Conservation (phyloP, 2,329 filamentous ascomycete genomes). For the Fusarium albidum region DNA sequence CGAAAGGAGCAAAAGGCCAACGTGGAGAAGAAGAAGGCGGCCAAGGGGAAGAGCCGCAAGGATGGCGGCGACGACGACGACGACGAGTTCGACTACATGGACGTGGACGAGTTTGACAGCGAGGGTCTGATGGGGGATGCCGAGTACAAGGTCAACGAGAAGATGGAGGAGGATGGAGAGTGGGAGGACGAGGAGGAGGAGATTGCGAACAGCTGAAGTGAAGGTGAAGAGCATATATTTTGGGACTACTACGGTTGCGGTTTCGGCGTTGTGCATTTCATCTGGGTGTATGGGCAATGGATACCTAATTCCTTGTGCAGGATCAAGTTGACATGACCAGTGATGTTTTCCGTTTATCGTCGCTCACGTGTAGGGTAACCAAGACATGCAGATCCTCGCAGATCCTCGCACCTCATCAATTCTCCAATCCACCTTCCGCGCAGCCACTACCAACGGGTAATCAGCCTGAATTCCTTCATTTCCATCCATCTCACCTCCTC, state of each 20-base stretch:
- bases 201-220: conserved; percentile 41
- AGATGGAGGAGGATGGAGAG: conserved; percentile 58
- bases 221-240: conserved; percentile 20
- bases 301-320: conserved; percentile 30
- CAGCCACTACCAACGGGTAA: background rate
- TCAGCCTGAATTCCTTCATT: background rate
- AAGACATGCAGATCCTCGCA: background rate
- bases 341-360: background rate
- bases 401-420: background rate
- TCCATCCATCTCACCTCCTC: background rate
- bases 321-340: too few species aligned
- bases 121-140: conserved; percentile 59
- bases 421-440: background rate
- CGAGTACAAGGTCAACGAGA: conserved; percentile 58
- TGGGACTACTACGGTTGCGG: conserved; percentile 24
- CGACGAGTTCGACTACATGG: conserved; percentile 55
- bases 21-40: conserved; percentile 80
- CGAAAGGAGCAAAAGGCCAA: conserved; percentile 88
- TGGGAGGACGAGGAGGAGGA: conserved; percentile 62
- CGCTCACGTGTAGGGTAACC: background rate
- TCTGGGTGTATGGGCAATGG: conserved; percentile 37
- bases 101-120: conserved; percentile 60
- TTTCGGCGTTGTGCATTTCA: conserved; percentile 38
- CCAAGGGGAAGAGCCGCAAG: conserved; percentile 49
- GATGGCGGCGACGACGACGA: conserved; percentile 50